Conservation (phyloP, 495 filamentous ascomycete genomes). For the Neurospora sp. region DNA sequence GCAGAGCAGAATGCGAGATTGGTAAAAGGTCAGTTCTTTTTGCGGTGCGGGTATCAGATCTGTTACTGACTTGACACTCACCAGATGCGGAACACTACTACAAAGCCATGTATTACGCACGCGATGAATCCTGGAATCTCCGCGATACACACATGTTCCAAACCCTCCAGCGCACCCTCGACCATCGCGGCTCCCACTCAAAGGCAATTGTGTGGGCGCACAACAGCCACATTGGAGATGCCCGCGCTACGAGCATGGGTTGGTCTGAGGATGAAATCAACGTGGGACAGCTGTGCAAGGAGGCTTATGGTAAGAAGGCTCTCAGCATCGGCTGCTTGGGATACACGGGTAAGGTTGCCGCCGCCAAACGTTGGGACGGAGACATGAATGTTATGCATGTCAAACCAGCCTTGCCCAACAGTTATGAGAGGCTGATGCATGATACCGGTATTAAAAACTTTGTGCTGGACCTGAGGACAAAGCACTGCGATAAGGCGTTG, state of each 20-base stretch:
- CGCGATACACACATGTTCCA: slow-evolving; percentile 52
- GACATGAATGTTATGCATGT: slow-evolving; percentile 45
- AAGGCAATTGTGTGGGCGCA: slow-evolving; percentile 53
- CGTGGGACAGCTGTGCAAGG: slow-evolving; percentile 46
- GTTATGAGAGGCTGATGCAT: slow-evolving; percentile 28
- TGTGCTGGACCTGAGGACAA: slow-evolving; percentile 39
- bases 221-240: slow-evolving; percentile 52
- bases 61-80: background rate
- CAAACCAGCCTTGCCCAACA: slow-evolving; percentile 16
- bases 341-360: slow-evolving; percentile 48
- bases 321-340: slow-evolving; percentile 45
- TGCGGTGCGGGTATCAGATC: background rate
- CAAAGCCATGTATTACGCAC: slow-evolving; percentile 49
- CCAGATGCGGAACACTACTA: slow-evolving; percentile 48
- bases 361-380: slow-evolving; percentile 46
- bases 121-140: slow-evolving; percentile 45
- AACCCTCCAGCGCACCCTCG: slow-evolving; percentile 37
- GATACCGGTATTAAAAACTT: slow-evolving; percentile 32
- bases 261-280: slow-evolving; percentile 40
- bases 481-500: slow-evolving; percentile 25
- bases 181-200: slow-evolving; percentile 26
- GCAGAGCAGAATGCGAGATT: slow-evolving; percentile 47
- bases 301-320: slow-evolving; percentile 35
- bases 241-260: slow-evolving; percentile 46
- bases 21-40: slow-evolving; percentile 25